Evolutionary conservation across 805 yeast genomes (phyloP), one percentile per base, ranked within the genome.

Genomic region (Barnettozyma wickerhamii): DNA sequence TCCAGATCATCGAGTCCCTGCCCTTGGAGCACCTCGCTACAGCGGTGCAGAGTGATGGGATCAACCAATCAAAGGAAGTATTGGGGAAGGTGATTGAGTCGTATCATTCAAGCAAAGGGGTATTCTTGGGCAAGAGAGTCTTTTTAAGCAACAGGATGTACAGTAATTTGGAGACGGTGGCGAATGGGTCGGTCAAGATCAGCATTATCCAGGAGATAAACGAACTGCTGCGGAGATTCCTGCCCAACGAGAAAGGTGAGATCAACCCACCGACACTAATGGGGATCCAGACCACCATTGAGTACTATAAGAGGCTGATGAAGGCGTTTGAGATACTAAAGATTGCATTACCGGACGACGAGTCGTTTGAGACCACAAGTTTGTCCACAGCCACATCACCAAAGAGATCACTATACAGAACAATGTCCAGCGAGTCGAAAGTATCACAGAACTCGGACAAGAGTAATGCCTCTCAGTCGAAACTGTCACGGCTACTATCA

Each of bases 191-290:
- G 5, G 55, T 56, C 12, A 56, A 56, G 38, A 37, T 48, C 18
- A 54, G 51, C 6, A 50, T 55, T 10, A 45, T 56, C 10, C 54
- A 48, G 19, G 60, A 56, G 29, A 30, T 49, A 6, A 51, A 50
- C 5, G 34, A 41, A 4, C 37, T 52, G 2, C 15, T 54, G 29
- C 30, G 34, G 19, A 45, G 40, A 26, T 44, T 52, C 6, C 10
- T 45, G 3, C 35, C 39, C 10, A 33, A 20, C n/a, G 18, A 30
- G 2, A 13, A 36, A 2, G 34, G 32, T 15, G 21, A 23, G 12
- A 9, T 24, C 15, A 19, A 6, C 14, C 17, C 17, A 19, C 36
- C 28, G 30, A 35, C 21, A 9, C n/a, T 41, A 10, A 15, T 21
- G 4, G 30, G 27, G 2, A 44, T 54, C 6, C 46, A 47, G 5